Evolutionary conservation across 176 grass and related monocot genomes (phyloP), one percentile per base, ranked within the genome.

Genomic region (Phyllostachys edulis): DNA sequence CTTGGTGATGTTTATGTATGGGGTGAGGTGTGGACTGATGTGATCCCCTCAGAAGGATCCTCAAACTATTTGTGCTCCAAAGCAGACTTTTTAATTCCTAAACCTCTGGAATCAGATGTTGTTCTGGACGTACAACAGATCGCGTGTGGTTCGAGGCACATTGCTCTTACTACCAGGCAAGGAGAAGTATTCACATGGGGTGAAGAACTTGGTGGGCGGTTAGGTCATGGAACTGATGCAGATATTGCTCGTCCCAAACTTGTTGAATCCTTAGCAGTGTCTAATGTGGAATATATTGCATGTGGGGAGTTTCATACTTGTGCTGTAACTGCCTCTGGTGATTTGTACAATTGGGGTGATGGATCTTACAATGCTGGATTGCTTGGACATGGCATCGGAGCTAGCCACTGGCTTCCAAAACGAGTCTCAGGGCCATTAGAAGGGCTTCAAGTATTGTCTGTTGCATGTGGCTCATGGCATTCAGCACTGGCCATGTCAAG

Each of bases 121-220:
- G 93, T 93, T 73, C 85, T 99, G 84, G 96, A 99, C 56, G 96
- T 96, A 51, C 88, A 94, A 76, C 91, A 96, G 47, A 93, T 99
- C 69, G 85, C 82, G 14, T 95, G 93, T 54, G 96, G 96, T 63
- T 87, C 83, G 29, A 93, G 93, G 62, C 93, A 96, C 83, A 87
- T 89, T 80, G 93, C 83, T 73, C 93, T 99, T 81, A 87, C 92
- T 66, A 99, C 96, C 36, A 87, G 91, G 73, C 93, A 99, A 88
- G 93, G 93, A 39, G 93, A 96, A 73, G 91, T 99, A 32, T 99
- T 96, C 69, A 94, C 93, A 54, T 99, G 96, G 96, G 96, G 96
- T 15, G 91, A 99, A 85, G 93, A 99, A 79, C 71, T 76, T 68
- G 87, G 89, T 23, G 96, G 93, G 5, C 77, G 92, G 38, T 81